A percentile compares a stretch with the other conserved stretches of the same genome.
Evolutionary conservation across 2,329 filamentous ascomycete species (phyloP).

Genomic region (Blastomyces parvus): DNA sequence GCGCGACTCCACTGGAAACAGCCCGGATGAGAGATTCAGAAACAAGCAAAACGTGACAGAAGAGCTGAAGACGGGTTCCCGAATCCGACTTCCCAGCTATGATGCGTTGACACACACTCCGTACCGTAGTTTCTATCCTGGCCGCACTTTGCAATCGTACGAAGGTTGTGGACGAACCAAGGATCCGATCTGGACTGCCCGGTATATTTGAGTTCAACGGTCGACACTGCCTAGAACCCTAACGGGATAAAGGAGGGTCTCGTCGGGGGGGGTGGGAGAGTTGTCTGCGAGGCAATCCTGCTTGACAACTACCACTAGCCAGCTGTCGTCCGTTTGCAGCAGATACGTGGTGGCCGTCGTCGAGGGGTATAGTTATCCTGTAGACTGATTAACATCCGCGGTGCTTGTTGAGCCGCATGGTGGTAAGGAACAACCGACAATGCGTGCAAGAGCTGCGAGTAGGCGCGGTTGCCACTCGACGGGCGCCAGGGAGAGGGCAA

Average conservation of each 20-base stretch:
- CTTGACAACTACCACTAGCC: constrained; percentile 1
- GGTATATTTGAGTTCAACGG: constrained; percentile 17
- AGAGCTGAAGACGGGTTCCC: not conserved
- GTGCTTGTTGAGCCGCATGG: not conserved
- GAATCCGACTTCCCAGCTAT: constrained; percentile 1
- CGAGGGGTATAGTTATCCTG: not conserved
- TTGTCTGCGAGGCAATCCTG: constrained; percentile 10
- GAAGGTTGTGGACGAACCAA: constrained; percentile 15
- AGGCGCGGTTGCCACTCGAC: constrained; percentile 10
- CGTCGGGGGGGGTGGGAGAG: not conserved
- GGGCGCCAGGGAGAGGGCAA: constrained; percentile 9
- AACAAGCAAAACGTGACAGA: constrained; percentile 7
- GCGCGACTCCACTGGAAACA: not conserved
- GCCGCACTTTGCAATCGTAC: constrained; percentile 9
- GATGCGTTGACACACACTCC: constrained; percentile 5
- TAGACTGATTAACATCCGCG: constrained; percentile 5
- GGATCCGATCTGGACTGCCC: constrained; percentile 7
- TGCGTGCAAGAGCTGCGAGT: constrained; percentile 12
- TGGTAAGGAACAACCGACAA: constrained; percentile 6
- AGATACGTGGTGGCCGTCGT: not conserved
- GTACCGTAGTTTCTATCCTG: constrained; percentile 5
- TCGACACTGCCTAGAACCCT: constrained; percentile 11
- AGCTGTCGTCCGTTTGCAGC: constrained; percentile 2
- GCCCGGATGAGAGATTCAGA: not conserved
- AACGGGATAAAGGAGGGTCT: constrained; percentile 10